Base-by-base conservation (phyloP, 345 rosid species). In the Streptanthus diversifolius region DNA sequence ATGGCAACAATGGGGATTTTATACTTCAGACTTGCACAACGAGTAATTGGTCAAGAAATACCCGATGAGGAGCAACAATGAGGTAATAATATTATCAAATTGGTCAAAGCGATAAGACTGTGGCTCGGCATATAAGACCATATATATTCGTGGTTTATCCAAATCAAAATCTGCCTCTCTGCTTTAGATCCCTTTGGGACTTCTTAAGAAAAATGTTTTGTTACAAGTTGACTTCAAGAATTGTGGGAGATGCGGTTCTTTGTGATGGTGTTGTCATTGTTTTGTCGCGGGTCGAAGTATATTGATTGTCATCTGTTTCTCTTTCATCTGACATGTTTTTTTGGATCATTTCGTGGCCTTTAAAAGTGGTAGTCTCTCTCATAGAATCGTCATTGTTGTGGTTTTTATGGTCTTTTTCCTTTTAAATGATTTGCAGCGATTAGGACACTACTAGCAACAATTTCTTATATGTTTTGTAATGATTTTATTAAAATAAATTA, bases 1-100 rank as follows among this genome's bases (percentile, higher is more conserved):
- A 82, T 95, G 88, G 93, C 99, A 8, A 92, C 99, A 7, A 95
- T 95, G 98, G 97, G 93, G 68, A 83, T 95, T 73, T 84, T 95
- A 62, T 95, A 95, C 73, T 92, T 90, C 87, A 88, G 97, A 85
- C 84, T 95, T 24, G 93, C 99, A 14, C 96, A 87, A 52, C 81
- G 87, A 47, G 90, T 87, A 47, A 77, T 87, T 11, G 89, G 80
- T 24, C 90, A 92, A 49, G 85, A 85, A 19, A 53, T 70, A 78
- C 71, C 76, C 7, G 79, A 74, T 11, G 87, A 85, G 32, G 98
- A 85, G 77, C 86, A 88, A 83, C 84, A 70, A 80, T 86, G 77
- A 85, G 73, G 76, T 63, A 45, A 45, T 7, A 44, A 0, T 1
- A 7, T 0, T 6, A 30, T 63, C 51, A 2, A 53, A 15, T 35